A percentile compares a stretch with the other conserved stretches of the same genome.
phyloP scores from a whole-genome alignment of 2,329 filamentous ascomycete genomes.

The Penicillium rolfsii region DNA sequence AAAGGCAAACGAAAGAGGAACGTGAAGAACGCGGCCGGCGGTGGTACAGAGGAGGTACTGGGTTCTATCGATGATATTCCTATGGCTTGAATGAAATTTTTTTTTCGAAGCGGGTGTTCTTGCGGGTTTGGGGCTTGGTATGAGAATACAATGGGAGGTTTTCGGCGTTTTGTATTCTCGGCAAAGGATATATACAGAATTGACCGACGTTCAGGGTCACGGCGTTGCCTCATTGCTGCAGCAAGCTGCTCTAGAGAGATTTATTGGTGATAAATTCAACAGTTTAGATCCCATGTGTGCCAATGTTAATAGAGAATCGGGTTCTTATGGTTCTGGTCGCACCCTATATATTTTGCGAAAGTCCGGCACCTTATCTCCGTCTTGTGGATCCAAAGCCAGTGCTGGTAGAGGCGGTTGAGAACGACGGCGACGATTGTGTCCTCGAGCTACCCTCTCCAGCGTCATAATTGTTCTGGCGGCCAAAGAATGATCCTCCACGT shows the following conservation, averaged over 20 bases:
- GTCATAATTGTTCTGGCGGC: slow-evolving; percentile 26
- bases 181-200: neutral
- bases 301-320: neutral
- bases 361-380: slow-evolving; percentile 36
- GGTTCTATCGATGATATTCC: slow-evolving; percentile 44
- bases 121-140: slow-evolving; percentile 7
- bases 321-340: neutral
- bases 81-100: slow-evolving; percentile 6
- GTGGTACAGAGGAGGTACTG: slow-evolving; percentile 47
- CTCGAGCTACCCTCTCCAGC: slow-evolving; percentile 41
- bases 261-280: neutral
- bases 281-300: neutral
- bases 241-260: neutral
- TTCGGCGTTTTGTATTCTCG: slow-evolving; percentile 10
- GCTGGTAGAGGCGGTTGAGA: slow-evolving; percentile 40
- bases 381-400: slow-evolving; percentile 53
- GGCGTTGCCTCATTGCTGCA: neutral
- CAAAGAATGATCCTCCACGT: slow-evolving; percentile 16
- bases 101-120: slow-evolving; percentile 15
- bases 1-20: slow-evolving; percentile 40
- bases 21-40: slow-evolving; percentile 30
- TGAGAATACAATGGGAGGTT: slow-evolving; percentile 14
- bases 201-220: neutral
- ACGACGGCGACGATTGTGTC: slow-evolving; percentile 37
- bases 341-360: neutral